Base-by-base conservation (phyloP, 805 yeast genomes). In the Lipomyces orientalis region DNA sequence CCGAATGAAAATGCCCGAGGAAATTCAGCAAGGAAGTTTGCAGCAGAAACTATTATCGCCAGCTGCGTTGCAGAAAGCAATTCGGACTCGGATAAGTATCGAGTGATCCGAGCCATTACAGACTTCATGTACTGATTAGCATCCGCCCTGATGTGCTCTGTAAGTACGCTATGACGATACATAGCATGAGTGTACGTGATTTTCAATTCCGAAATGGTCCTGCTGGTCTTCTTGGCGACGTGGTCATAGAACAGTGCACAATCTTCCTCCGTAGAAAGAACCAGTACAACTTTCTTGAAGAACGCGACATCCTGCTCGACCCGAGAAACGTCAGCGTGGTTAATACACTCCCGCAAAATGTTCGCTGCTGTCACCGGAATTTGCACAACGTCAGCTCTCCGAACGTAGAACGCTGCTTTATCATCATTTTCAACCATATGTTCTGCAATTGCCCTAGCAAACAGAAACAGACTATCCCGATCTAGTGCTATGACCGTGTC, bases 221-320 rank as follows among this genome's bases (percentile, higher is more conserved):
- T 22, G 19, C 7, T 31, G 12, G 14, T 1, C 9, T 16, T 19
- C 7, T 39, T n/a, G 10, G 39, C 33, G 19, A 58, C 19, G 25
- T 43, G 25, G 16, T 29, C 39, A 46, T 58, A 37, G 29, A 58
- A 58, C 7, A n/a, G 22, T 14, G 25, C 61, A 16, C 6, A 39
- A 31, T 58, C 61, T 12, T 58, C 58, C 34, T 58, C 61, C 22
- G 25, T 12, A 14, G 25, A 19, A n/a, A 58, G 39, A n/a, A 72
- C 54, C 1, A 69, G 59, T 3, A 70, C 73, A 51, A 70, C 33
- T 14, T 49, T 35, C 76, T 75, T 75, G n/a, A 71, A 54, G 35
- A 64, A 55, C 4, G 61, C 49, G 8, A 39, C 34, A 10, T 61
- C 34, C 29, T 56, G 59, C 29, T 34, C 59, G 6, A 56, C 16